These are phyloP conservation scores for Sugiyamaella sp. DNA, from an alignment of 1,139 yeast genomes.

Conservation along the genomic window DNA sequence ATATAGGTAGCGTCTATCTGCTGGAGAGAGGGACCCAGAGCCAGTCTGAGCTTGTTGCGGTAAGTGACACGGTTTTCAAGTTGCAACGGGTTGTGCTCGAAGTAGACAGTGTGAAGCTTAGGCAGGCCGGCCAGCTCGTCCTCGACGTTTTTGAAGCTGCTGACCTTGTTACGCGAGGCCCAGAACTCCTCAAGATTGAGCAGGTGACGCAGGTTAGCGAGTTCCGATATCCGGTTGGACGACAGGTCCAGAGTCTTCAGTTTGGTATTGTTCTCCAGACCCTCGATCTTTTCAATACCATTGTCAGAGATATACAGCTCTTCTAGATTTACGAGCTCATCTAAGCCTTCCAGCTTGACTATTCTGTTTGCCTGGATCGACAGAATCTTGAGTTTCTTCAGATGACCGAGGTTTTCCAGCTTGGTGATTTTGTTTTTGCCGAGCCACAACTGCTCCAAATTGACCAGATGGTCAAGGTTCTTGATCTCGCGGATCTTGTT, in stretches of 20 bases:
- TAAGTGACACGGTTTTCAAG: constrained; percentile 72
- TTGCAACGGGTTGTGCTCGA: constrained; percentile 95
- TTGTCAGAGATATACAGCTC: constrained; percentile 90
- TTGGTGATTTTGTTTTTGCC: constrained; percentile 81
- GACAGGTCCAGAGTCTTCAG: constrained; percentile 81
- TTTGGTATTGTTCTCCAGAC: constrained; percentile 68
- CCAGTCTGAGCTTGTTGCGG: constrained; percentile 75
- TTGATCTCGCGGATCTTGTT: constrained; percentile 71
- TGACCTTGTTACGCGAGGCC: constrained; percentile 81
- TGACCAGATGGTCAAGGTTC: constrained; percentile 54
- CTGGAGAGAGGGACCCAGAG: constrained; percentile 70
- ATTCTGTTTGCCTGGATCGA: constrained; percentile 90
- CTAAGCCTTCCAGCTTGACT: constrained; percentile 79
- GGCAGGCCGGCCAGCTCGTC: constrained; percentile 64
- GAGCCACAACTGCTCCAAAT: constrained; percentile 81
- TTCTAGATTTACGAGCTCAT: constrained; percentile 68
- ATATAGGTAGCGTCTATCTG: constrained; percentile 90
- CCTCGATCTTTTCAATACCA: constrained; percentile 74
- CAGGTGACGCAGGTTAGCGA: constrained; percentile 70
- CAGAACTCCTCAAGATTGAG: constrained; percentile 81
- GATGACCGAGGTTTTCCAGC: constrained; percentile 63
- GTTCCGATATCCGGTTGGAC: constrained; percentile 62
- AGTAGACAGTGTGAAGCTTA: constrained; percentile 81
- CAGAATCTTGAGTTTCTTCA: constrained; percentile 68
- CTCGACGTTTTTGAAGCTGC: constrained; percentile 68